A percentile compares a stretch with the other conserved stretches of the same genome.
Evolutionary conservation across 2,329 filamentous ascomycete genomes (phyloP).

Genomic region (Hawksworthiomyces lignivorus): DNA sequence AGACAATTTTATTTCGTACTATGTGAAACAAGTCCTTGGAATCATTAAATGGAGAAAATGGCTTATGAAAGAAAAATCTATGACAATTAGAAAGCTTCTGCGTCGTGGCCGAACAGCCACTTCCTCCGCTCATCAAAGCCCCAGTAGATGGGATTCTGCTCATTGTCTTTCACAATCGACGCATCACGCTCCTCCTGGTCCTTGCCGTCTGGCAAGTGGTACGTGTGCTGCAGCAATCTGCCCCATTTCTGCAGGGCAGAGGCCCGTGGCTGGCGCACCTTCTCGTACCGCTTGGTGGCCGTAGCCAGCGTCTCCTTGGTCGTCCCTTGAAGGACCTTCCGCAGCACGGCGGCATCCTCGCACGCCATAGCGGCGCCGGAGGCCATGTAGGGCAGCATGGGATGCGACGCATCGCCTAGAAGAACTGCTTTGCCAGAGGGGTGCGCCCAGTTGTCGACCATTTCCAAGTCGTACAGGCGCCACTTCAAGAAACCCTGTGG

Average conservation of each 20-base stretch:
- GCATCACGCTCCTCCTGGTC: constrained; percentile 15
- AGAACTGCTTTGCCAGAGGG: constrained; percentile 30
- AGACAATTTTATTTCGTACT: too few relatives aligned
- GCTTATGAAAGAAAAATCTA: too few relatives aligned
- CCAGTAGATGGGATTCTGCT: constrained; percentile 19
- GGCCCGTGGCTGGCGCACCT: constrained; percentile 15
- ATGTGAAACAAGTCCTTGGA: too few relatives aligned
- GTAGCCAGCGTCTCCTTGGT: background rate
- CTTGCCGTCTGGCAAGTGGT: constrained; percentile 18
- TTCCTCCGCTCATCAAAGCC: constrained; percentile 24
- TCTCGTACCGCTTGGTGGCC: constrained; percentile 10
- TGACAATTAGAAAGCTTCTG: constrained; percentile 10
- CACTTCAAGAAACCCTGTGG: constrained; percentile 36
- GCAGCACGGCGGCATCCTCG: constrained; percentile 30
- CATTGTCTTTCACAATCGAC: constrained; percentile 10
- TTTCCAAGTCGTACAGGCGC: constrained; percentile 34
- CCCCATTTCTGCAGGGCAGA: constrained; percentile 14
- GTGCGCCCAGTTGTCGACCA: constrained; percentile 32
- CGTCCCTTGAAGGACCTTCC: constrained; percentile 7
- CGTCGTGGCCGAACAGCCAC: constrained; percentile 23
- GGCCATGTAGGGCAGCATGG: constrained; percentile 40
- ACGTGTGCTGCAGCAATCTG: constrained; percentile 17
- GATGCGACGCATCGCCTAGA: constrained; percentile 37
- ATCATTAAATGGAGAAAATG: too few relatives aligned
- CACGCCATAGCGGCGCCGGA: constrained; percentile 36